Base-by-base conservation (phyloP, 208 protist species). In the Vickermania spadyakhi region DNA sequence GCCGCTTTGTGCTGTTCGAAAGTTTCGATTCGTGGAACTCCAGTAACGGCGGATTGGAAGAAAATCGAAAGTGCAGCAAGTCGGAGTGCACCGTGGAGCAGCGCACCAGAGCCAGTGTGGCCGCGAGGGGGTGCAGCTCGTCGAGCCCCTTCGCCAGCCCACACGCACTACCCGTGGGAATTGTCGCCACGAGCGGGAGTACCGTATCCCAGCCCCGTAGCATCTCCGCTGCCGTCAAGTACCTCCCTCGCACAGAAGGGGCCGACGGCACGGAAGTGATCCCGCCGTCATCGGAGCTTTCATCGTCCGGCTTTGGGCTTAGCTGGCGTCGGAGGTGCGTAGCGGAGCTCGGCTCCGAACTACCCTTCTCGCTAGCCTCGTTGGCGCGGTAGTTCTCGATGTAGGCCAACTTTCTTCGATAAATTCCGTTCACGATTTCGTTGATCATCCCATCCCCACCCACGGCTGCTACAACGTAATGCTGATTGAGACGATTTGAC, bases 401-500 rank as follows among this genome's bases (percentile, higher is more conserved):
- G 3, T 82, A 25, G 11, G 73, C 72, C 18, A 77, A 41, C 41
- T 76, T 75, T 31, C 87, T 70, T 13, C 84, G 79, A 30, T 86
- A 69, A 7, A 94, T 52, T 49, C 87, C 87, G 61, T 94, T 94
- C 23, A 89, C 70, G 3, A 68, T 60, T 72, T 94, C 87, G 62
- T 94, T 68, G 30, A 88, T 57, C 77, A 91, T 94, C 18, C 87
- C 87, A 54, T 94, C 87, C 1, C 87, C 87, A 29, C 87, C 87
- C 23, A 84, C 80, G 56, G 58, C 66, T 1, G 78, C 75, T 45
- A 89, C 70, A 29, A 94, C 87, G 60, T 72, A 64, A 45, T 70
- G 28, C 22, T 31, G 51, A 68, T 70, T 54, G 31, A 94, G 56
- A 5, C 62, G 59, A 59, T 89, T 81, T 30, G 31, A n/a, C 3